These are phyloP conservation scores for Myrica gale DNA, from an alignment of 306 rosid species.

Conservation along the genomic window DNA sequence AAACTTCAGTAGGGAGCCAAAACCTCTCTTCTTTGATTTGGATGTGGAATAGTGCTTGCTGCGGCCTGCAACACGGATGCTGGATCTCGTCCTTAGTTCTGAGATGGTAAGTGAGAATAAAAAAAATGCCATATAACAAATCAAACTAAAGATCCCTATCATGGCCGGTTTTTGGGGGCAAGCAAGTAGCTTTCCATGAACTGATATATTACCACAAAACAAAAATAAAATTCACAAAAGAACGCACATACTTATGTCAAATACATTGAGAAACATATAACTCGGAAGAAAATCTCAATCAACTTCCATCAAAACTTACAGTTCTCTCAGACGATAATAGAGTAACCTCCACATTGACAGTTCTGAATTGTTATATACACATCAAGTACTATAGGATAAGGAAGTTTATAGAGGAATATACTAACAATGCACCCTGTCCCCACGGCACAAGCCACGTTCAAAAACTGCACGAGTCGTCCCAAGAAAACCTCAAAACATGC, in stretches of 20 bases:
- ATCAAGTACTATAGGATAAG: neutral
- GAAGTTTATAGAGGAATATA: neutral
- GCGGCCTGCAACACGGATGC: too few species aligned
- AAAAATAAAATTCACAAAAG: neutral
- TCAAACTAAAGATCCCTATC: too few species aligned
- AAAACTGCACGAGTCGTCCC: conserved; percentile 1
- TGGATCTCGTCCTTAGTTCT: too few species aligned
- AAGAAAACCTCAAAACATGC: neutral
- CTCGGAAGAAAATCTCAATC: neutral
- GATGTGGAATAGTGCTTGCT: too few species aligned
- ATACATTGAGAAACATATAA: too few species aligned
- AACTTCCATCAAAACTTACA: neutral
- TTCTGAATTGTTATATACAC: neutral
- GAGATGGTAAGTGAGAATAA: too few species aligned
- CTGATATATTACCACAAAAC: neutral
- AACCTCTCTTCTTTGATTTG: too few species aligned
- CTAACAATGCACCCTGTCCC: neutral
- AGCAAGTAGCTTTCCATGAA: too few species aligned
- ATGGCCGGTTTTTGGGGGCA: too few species aligned
- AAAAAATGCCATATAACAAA: too few species aligned
- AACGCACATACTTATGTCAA: neutral
- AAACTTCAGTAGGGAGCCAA: too few species aligned
- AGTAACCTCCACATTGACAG: neutral
- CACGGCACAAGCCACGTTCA: neutral
- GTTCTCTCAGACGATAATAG: neutral